phyloP scores from a whole-genome alignment of 2,329 filamentous ascomycete genomes.

The Colletotrichum sp. region DNA sequence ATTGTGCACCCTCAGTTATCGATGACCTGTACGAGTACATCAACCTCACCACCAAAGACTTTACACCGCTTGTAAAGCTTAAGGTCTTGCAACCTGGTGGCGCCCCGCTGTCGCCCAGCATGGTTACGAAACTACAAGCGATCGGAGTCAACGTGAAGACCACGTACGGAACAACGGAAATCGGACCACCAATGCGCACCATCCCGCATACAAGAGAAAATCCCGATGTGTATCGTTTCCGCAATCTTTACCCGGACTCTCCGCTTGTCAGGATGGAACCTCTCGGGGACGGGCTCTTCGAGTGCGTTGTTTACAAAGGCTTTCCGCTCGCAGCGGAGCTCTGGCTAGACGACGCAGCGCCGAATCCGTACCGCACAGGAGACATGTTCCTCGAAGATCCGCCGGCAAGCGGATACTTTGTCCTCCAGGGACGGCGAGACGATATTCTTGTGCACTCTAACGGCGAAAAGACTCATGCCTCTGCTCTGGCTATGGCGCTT shows the following conservation, averaged over 20 bases:
- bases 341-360: not conserved
- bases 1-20: constrained; percentile 9
- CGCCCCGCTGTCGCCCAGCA: not conserved
- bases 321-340: constrained; percentile 9
- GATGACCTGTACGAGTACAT: constrained; percentile 12
- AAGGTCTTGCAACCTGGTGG: constrained; percentile 9
- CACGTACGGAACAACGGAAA: constrained; percentile 10
- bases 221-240: constrained; percentile 9
- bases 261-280: not conserved
- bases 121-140: not conserved
- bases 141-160: constrained; percentile 13
- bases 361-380: constrained; percentile 3
- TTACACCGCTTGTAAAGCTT: not conserved
- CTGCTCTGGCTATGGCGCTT: not conserved
- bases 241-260: constrained; percentile 8
- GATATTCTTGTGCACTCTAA: constrained; percentile 1
- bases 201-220: constrained; percentile 12
- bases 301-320: constrained; percentile 4
- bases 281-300: not conserved
- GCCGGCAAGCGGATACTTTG: not conserved
- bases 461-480: constrained; percentile 5
- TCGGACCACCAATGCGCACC: not conserved
- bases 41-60: constrained; percentile 1
- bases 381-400: constrained; percentile 6
- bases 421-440: constrained; percentile 6